Evolutionary conservation across 2,329 filamentous ascomycete species (phyloP).

Genomic region (Beauveria varroae): DNA sequence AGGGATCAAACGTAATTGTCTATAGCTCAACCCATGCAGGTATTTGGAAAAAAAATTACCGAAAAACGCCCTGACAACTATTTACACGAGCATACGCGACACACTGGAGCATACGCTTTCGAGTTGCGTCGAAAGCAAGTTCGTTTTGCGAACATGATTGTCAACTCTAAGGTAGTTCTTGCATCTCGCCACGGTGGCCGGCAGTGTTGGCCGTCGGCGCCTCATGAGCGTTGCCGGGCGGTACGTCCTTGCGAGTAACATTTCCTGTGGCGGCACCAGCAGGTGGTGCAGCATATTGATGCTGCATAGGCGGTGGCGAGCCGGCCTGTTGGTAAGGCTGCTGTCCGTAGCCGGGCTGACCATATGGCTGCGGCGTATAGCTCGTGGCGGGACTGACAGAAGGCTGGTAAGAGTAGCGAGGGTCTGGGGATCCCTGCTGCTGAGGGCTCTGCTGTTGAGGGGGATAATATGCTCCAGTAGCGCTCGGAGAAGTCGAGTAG

Average conservation of each 20-base stretch:
- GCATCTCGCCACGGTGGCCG: conserved; percentile 11
- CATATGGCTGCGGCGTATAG: neutral
- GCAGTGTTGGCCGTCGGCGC: conserved; percentile 2
- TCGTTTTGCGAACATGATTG: neutral
- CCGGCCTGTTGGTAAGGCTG: conserved; percentile 3
- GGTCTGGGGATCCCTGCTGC: neutral
- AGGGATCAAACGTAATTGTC: neutral
- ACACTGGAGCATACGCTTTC: neutral
- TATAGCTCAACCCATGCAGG: neutral
- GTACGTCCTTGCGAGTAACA: neutral
- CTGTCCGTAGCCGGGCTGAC: conserved; percentile 6
- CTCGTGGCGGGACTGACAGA: neutral
- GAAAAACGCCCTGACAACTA: neutral
- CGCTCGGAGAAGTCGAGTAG: neutral
- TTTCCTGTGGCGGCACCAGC: neutral
- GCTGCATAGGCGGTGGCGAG: conserved; percentile 5
- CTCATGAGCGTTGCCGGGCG: neutral
- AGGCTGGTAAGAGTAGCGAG: conserved; percentile 4
- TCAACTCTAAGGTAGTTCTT: conserved; percentile 3
- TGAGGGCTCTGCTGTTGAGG: neutral
- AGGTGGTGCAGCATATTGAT: neutral
- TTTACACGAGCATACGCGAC: neutral
- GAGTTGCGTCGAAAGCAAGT: neutral
- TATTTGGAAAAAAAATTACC: neutral
- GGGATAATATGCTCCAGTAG: neutral